A percentile compares a stretch with the other conserved stretches of the same genome.
Conservation (phyloP, 2,329 filamentous ascomycete genomes). For the Pezicula neosporulosa region DNA sequence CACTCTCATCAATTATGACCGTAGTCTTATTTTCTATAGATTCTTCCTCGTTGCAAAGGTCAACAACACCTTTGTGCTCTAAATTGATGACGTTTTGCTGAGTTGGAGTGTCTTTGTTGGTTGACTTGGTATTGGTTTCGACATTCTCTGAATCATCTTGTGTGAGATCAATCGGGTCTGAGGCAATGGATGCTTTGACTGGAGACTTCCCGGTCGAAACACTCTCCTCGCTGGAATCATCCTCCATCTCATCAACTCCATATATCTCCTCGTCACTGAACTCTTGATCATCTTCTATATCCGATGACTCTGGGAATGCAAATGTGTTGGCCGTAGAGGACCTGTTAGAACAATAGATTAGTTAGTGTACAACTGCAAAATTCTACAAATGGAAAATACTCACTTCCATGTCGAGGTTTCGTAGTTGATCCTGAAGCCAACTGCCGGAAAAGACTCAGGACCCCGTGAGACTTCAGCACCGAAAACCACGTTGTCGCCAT, state of each 20-base stretch:
- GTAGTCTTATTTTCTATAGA: background rate
- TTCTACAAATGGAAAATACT: slow-evolving; percentile 8
- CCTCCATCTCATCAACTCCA: slow-evolving; percentile 13
- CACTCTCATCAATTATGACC: background rate
- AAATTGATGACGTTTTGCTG: background rate
- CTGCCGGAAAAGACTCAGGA: slow-evolving; percentile 32
- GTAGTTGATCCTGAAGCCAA: slow-evolving; percentile 22
- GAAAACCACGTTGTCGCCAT: slow-evolving; percentile 39
- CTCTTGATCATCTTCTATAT: slow-evolving; percentile 25
- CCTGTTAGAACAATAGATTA: slow-evolving; percentile 7
- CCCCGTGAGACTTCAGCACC: slow-evolving; percentile 47
- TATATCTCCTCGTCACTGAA: slow-evolving; percentile 18
- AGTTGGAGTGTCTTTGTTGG: background rate
- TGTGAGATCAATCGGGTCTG: slow-evolving; percentile 26
- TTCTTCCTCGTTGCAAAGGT: background rate
- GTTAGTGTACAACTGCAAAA: background rate
- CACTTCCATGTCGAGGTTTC: slow-evolving; percentile 23
- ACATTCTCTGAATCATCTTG: slow-evolving; percentile 19
- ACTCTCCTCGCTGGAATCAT: slow-evolving; percentile 21
- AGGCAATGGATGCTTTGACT: slow-evolving; percentile 13
- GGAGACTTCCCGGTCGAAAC: slow-evolving; percentile 19
- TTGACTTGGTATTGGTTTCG: background rate
- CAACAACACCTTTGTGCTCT: background rate
- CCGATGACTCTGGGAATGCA: slow-evolving; percentile 23
- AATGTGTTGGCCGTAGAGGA: slow-evolving; percentile 13